A percentile compares a stretch with the other conserved stretches of the same genome.
phyloP scores from a whole-genome alignment of 306 rosid species.

The Cucumis sativus region DNA sequence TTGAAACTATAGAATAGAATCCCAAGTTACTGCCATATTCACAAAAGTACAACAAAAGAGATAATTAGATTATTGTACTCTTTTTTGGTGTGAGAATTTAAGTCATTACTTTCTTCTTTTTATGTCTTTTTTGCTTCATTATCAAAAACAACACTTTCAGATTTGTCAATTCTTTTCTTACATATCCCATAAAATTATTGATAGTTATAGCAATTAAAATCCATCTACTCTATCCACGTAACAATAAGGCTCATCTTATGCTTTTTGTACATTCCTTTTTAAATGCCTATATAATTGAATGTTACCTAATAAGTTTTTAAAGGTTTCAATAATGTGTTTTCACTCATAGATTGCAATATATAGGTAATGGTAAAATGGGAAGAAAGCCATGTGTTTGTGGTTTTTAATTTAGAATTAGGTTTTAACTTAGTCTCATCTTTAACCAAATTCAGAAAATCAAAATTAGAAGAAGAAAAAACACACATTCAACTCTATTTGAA shows the following conservation, averaged over 20 bases:
- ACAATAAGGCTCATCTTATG: background rate
- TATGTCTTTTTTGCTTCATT: background rate
- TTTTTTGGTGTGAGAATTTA: background rate
- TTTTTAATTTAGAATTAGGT: background rate
- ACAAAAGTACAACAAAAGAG: background rate
- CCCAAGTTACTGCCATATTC: background rate
- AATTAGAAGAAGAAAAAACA: too few species aligned
- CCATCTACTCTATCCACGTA: background rate
- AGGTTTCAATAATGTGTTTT: background rate
- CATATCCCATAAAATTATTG: background rate
- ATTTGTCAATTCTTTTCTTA: background rate
- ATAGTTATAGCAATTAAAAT: background rate
- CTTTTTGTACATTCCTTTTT: background rate
- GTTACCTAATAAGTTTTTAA: background rate
- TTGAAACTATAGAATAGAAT: slow-evolving; percentile 2
- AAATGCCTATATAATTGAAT: background rate
- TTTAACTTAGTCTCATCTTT: background rate
- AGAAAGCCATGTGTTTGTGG: background rate
- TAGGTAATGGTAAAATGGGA: background rate
- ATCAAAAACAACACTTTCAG: background rate
- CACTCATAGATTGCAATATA: background rate
- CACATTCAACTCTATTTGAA: too few species aligned
- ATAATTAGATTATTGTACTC: background rate
- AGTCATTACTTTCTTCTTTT: background rate
- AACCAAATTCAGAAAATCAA: too few species aligned